Base-by-base conservation (phyloP, 129 eudicot species). In the Gnaphalium uliginosum region DNA sequence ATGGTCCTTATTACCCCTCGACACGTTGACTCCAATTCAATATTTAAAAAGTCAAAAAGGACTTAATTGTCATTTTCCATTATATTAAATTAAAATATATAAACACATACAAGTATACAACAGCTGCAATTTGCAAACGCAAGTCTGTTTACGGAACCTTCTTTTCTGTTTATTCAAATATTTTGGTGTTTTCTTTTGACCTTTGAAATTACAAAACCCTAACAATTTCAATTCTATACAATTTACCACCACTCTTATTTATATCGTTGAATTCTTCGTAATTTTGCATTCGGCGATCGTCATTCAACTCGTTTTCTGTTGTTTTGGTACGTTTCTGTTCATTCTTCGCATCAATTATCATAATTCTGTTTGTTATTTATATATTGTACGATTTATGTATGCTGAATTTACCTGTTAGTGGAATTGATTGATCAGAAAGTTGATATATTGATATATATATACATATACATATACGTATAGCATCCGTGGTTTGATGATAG, bases 91-190 rank as follows among this genome's bases (percentile, higher is more conserved):
- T 35, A 27, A 18, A 32, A 14, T 11, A 46, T 23, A 48, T 71
- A 29, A 14, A 11, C 54, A 48, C 54, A 48, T 73, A 79, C 77
- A n/a, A n/a, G n/a, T n/a, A 6, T 61, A 72, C 83, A 79, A 71
- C 68, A 72, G 63, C 83, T 68, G 75, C 75, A 46, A 35, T 39
- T 39, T 68, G 73, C 43, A 5, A 79, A 51, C 68, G 83, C 83
- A 72, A 79, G 79, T 65, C 79, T 79, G 74, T 79, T 58, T 54
- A 65, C 83, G 78, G 76, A 78, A 71, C 56, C 72, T 71, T 78
- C 77, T 48, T 70, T 69, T 78, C 81, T 60, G 70, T n/a, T 54
- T 5, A 17, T 54, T 54, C 60, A 62, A 15, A 25, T n/a, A 48
- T 8, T 69, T 53, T 24, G 53, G 66, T 58, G 62, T 41, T 60